Conservation (phyloP, 257 asterid genomes). For the Parsonsia alboflavescens region DNA sequence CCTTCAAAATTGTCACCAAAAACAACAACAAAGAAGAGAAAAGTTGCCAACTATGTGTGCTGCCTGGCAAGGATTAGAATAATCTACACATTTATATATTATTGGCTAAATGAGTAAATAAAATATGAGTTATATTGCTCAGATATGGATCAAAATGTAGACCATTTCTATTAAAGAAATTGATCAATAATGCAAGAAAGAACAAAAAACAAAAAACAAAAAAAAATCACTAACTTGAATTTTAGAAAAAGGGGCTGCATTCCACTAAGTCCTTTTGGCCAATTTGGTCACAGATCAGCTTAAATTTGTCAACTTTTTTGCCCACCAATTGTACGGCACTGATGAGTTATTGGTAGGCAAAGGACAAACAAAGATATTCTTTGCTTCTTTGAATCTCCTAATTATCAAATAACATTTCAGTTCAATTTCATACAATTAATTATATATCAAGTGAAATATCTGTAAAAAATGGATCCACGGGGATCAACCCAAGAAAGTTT, state of each 20-base stretch:
- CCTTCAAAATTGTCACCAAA: not conserved
- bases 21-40: not conserved
- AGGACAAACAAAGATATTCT: constrained; percentile 16
- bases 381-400: constrained; percentile 18
- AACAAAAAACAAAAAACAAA: not conserved
- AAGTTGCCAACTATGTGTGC: not conserved
- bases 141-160: not conserved
- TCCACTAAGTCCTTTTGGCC: constrained; percentile 12
- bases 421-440: not conserved
- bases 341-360: constrained; percentile 18
- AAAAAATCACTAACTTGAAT: not conserved
- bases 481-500: too few relatives aligned
- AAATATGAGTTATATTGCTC: not conserved
- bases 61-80: not conserved
- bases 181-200: constrained; percentile 2
- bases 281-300: constrained; percentile 2
- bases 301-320: constrained; percentile 7
- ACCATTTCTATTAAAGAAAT: not conserved
- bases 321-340: constrained; percentile 18
- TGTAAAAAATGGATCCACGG: too few relatives aligned
- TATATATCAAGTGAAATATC: too few relatives aligned
- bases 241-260: not conserved
- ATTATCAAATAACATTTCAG: not conserved
- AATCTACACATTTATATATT: not conserved
- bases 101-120: not conserved